These are phyloP conservation scores for Myxozyma neglecta DNA, from an alignment of 805 yeast species.

Conservation along the genomic window DNA sequence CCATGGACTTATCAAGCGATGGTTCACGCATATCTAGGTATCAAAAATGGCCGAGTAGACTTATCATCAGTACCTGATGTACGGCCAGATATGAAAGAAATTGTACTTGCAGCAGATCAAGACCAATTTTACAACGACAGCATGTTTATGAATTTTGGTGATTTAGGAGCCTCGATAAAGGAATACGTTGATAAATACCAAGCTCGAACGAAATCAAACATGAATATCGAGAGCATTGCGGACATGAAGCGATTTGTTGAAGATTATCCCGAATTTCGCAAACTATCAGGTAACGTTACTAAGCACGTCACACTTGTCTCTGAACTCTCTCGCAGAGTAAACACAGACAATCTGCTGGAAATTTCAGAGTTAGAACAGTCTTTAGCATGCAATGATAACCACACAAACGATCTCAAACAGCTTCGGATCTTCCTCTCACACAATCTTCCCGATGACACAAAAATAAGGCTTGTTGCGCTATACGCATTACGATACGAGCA, in stretches of 20 bases:
- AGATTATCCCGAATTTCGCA: conserved; percentile 90
- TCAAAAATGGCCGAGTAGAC: conserved; percentile 76
- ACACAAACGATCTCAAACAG: conserved; percentile 55
- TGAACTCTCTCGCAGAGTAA: conserved; percentile 77
- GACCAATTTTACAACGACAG: conserved; percentile 78
- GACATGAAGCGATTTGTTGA: conserved; percentile 91
- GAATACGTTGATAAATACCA: conserved; percentile 82
- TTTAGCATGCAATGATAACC: conserved; percentile 65
- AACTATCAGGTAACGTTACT: conserved; percentile 80
- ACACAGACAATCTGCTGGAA: conserved; percentile 65
- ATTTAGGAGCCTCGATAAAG: conserved; percentile 83
- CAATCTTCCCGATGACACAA: conserved; percentile 50
- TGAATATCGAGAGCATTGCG: conserved; percentile 70
- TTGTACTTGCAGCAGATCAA: conserved; percentile 64
- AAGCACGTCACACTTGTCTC: conserved; percentile 90
- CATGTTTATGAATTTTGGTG: conserved; percentile 91
- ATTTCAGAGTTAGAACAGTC: conserved; percentile 89
- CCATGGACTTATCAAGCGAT: conserved; percentile 99
- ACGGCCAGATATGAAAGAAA: conserved; percentile 58
- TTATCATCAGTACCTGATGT: conserved; percentile 57
- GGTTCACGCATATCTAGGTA: conserved; percentile 90
- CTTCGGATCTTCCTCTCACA: conserved; percentile 55
- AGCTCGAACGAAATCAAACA: conserved; percentile 69
- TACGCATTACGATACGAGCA: conserved; percentile 71
- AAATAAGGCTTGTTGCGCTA: conserved; percentile 69